Evolutionary conservation across 2,329 filamentous ascomycete species (phyloP), one percentile per base, ranked within the genome.

Genomic region (Phialophora tarda): DNA sequence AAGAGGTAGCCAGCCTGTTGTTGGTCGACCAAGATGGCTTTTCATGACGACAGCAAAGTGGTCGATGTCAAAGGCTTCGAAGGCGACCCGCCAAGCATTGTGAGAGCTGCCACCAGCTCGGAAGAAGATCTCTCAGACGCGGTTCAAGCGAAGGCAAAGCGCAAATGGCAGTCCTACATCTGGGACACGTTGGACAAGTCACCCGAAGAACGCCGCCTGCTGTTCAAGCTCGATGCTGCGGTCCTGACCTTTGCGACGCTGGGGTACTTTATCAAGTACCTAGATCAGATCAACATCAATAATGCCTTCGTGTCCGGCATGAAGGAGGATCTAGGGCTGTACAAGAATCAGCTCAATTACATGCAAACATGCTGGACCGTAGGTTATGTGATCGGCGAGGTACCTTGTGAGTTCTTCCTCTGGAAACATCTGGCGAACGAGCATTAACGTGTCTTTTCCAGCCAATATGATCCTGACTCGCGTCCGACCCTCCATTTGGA

Each of bases 281-380:
- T 87, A 8, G 84, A 86, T 68, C 67, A 68, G 55, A 65, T 68
- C 54, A 70, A 69, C 58, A 70, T 70, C 56, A 71, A 68, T 67
- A 86, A 85, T 77, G 84, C 84, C 1, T 86, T 85, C 61, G 84
- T 86, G 17, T 81, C 82, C 0, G 84, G 84, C 0, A 75, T 86
- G 44, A 83, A 84, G 55, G 82, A 85, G 60, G 83, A 85, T 12
- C 74, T 86, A 1, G 76, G 77, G 0, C 82, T 86, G 62, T 64
- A 82, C 4, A 83, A 83, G 53, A 85, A 86, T 73, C 79, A 86
- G 66, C 79, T 86, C 6, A 83, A 86, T n/a, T 78, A 84, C 56
- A 75, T 86, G 0, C 83, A 86, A 86, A 87, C 85, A 0, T 82
- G 81, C 30, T 89, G 86, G 80, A 88, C 84, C 0, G 81, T 85